A percentile compares a stretch with the other conserved stretches of the same genome.
These are phyloP conservation scores for Microbotryum violaceum DNA, from an alignment of 1,284 basidiomycete genomes.

Conservation along the genomic window DNA sequence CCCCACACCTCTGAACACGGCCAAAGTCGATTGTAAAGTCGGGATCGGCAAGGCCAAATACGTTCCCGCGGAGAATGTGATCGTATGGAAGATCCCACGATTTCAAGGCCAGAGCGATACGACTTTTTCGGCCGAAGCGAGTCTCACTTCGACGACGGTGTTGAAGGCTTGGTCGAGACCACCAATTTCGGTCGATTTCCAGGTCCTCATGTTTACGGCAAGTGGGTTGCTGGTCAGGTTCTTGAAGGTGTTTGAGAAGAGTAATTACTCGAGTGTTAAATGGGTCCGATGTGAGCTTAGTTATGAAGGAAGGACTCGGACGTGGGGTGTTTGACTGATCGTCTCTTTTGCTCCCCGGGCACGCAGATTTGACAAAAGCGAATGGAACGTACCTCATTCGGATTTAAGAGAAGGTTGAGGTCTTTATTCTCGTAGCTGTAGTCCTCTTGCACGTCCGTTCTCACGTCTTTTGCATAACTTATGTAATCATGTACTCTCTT, in stretches of 20 bases:
- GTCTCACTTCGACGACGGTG: slow-evolving; percentile 74
- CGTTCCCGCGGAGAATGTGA: slow-evolving; percentile 84
- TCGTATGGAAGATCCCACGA: slow-evolving; percentile 92
- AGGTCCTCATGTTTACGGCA: slow-evolving; percentile 96
- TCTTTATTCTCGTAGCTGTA: background rate
- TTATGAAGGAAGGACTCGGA: slow-evolving; percentile 9
- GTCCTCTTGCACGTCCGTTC: too few relatives aligned
- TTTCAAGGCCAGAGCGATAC: slow-evolving; percentile 89
- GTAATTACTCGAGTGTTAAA: slow-evolving; percentile 62
- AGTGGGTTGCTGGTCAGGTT: slow-evolving; percentile 94
- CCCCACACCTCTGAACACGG: slow-evolving; percentile 92
- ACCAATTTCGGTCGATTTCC: slow-evolving; percentile 95
- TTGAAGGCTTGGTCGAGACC: slow-evolving; percentile 94
- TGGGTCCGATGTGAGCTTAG: slow-evolving; percentile 32
- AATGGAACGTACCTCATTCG: slow-evolving; percentile 77
- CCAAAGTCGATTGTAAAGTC: slow-evolving; percentile 82
- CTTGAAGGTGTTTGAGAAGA: slow-evolving; percentile 96
- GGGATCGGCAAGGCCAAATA: slow-evolving; percentile 94
- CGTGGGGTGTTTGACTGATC: background rate
- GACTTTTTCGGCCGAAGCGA: slow-evolving; percentile 74
- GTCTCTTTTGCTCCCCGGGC: too few relatives aligned
- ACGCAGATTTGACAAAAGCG: slow-evolving; percentile 69
- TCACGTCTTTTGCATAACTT: too few relatives aligned
- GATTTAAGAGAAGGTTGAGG: slow-evolving; percentile 43
- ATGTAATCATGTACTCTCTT: too few relatives aligned